These are phyloP conservation scores for Leptodermis oblonga DNA, from an alignment of 257 asterid species.

Conservation along the genomic window DNA sequence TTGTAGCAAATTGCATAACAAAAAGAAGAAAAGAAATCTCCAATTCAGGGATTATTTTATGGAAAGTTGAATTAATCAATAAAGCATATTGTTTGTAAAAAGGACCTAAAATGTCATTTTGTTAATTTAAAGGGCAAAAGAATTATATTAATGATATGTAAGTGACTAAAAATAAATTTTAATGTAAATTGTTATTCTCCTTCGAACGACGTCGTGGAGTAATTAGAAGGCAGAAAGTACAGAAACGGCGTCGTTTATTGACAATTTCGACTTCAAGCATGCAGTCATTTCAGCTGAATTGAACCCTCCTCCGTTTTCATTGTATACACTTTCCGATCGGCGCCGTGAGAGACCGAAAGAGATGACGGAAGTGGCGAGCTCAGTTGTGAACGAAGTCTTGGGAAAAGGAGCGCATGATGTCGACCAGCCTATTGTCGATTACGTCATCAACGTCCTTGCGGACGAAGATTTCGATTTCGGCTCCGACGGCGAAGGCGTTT, in stretches of 20 bases:
- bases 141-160: too few relatives aligned
- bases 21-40: too few relatives aligned
- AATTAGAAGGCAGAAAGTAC: neutral
- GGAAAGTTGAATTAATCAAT: too few relatives aligned
- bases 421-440: conserved; percentile 87
- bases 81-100: too few relatives aligned
- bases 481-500: conserved; percentile 85
- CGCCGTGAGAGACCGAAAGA: conserved; percentile 6
- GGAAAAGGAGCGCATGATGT: conserved; percentile 73
- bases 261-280: neutral
- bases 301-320: neutral
- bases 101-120: too few relatives aligned
- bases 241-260: neutral
- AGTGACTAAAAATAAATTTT: too few relatives aligned
- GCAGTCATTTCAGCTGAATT: neutral
- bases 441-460: conserved; percentile 85
- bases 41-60: too few relatives aligned
- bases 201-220: neutral
- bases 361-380: conserved; percentile 90
- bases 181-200: too few relatives aligned
- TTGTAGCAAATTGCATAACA: too few relatives aligned
- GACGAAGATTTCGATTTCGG: conserved; percentile 99
- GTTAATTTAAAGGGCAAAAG: too few relatives aligned
- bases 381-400: conserved; percentile 75
- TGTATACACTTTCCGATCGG: neutral